phyloP scores from a whole-genome alignment of 2,329 filamentous ascomycete species.

The Pseudomassariella vexata region DNA sequence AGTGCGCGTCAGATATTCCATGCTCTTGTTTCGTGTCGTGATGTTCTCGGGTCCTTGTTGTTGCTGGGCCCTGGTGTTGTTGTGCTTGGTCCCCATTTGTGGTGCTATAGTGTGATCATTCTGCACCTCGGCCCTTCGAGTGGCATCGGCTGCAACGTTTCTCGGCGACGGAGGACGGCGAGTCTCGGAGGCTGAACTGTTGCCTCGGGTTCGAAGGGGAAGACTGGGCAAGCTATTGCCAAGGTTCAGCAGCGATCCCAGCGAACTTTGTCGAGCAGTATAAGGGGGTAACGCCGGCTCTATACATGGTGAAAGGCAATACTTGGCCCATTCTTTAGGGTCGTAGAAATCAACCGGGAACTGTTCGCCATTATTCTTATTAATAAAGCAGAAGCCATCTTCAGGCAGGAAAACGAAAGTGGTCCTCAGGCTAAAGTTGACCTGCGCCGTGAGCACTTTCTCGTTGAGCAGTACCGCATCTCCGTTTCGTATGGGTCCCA shows the following conservation, averaged over 20 bases:
- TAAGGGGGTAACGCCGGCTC: constrained; percentile 57
- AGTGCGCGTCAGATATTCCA: constrained; percentile 68
- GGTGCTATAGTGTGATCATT: constrained; percentile 36
- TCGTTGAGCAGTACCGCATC: constrained; percentile 87
- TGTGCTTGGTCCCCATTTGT: constrained; percentile 35
- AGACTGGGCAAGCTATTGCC: constrained; percentile 34
- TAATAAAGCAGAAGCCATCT: constrained; percentile 80
- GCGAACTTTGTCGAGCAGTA: constrained; percentile 30
- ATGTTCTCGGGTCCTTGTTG: constrained; percentile 28
- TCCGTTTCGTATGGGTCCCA: constrained; percentile 85
- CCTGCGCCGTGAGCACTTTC: constrained; percentile 82
- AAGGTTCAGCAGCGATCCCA: constrained; percentile 42
- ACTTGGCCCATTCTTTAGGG: constrained; percentile 70
- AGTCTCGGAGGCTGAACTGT: constrained; percentile 27
- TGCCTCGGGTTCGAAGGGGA: constrained; percentile 37
- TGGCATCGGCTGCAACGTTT: constrained; percentile 17
- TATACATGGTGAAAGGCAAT: constrained; percentile 73
- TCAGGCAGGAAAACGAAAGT: constrained; percentile 82
- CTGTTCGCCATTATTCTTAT: constrained; percentile 72
- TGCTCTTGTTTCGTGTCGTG: constrained; percentile 43
- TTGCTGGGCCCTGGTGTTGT: constrained; percentile 18
- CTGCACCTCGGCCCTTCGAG: constrained; percentile 20
- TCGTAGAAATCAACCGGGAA: constrained; percentile 84
- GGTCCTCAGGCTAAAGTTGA: constrained; percentile 87
- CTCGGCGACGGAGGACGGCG: constrained; percentile 12